These are phyloP conservation scores for Chaetomium olivaceum DNA, from an alignment of 2,329 filamentous ascomycete species.

Conservation along the genomic window DNA sequence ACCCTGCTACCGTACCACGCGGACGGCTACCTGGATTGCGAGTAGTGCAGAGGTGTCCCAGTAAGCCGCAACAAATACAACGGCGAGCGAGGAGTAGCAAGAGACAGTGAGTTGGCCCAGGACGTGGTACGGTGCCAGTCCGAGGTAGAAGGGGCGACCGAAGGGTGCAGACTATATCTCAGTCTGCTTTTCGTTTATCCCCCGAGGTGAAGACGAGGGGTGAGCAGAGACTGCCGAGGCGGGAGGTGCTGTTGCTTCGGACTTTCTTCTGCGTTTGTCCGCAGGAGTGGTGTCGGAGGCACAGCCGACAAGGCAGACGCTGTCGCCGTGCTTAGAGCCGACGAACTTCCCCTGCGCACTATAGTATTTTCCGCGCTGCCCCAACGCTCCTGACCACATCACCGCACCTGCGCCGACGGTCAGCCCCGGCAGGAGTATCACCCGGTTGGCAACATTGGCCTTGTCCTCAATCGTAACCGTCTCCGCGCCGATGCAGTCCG, in stretches of 20 bases:
- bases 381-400: background rate
- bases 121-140: background rate
- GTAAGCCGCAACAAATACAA: background rate
- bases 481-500: background rate
- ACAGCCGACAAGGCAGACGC: background rate
- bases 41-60: background rate
- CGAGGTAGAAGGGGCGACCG: background rate
- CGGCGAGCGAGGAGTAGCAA: background rate
- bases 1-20: background rate
- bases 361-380: background rate
- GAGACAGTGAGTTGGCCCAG: background rate
- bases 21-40: background rate
- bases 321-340: background rate
- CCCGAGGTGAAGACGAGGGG: background rate
- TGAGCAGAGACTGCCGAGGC: background rate
- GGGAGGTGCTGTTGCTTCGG: background rate
- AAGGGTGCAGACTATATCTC: background rate
- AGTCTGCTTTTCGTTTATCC: background rate
- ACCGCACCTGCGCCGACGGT: background rate
- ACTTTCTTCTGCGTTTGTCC: background rate
- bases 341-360: background rate
- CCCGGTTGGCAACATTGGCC: background rate
- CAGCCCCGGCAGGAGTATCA: background rate
- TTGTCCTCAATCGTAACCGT: background rate
- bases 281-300: background rate